Conservation (phyloP, 2,329 filamentous ascomycete genomes). For the Penicillium sumatraense region DNA sequence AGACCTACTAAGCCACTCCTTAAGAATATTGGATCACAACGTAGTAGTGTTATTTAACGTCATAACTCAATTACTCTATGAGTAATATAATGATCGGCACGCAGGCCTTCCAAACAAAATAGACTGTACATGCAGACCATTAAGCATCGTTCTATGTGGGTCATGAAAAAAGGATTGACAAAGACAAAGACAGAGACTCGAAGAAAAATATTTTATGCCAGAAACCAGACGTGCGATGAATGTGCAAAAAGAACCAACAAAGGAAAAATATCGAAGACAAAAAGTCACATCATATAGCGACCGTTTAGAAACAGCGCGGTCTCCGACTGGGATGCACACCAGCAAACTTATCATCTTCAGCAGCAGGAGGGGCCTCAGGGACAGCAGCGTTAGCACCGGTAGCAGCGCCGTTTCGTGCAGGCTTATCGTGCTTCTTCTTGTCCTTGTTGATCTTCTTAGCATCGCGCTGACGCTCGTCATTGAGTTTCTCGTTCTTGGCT, state of each 20-base stretch:
- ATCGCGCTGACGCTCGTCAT: conserved; percentile 66
- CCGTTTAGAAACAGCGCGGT: too few relatives aligned
- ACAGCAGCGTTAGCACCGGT: conserved; percentile 27
- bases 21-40: too few relatives aligned
- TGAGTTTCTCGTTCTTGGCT: conserved; percentile 83
- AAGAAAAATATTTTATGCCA: conserved; percentile 5
- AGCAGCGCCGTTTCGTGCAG: conserved; percentile 4
- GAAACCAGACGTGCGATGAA: too few relatives aligned
- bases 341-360: conserved; percentile 33
- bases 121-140: conserved; percentile 11
- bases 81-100: not conserved
- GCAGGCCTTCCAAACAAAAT: conserved; percentile 2
- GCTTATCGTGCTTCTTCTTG: conserved; percentile 39
- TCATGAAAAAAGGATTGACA: conserved; percentile 16
- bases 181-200: conserved; percentile 4
- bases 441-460: conserved; percentile 54
- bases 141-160: conserved; percentile 1
- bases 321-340: conserved; percentile 52
- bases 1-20: too few relatives aligned
- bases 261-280: not conserved
- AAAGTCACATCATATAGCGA: not conserved
- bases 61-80: not conserved
- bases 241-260: not conserved
- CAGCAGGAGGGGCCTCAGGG: conserved; percentile 10
- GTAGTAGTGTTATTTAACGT: too few relatives aligned